Percentiles rank a stretch among this genome's conserved stretches.
Conservation (phyloP, 1,284 basidiomycete genomes). For the Caloboletus firmus region DNA sequence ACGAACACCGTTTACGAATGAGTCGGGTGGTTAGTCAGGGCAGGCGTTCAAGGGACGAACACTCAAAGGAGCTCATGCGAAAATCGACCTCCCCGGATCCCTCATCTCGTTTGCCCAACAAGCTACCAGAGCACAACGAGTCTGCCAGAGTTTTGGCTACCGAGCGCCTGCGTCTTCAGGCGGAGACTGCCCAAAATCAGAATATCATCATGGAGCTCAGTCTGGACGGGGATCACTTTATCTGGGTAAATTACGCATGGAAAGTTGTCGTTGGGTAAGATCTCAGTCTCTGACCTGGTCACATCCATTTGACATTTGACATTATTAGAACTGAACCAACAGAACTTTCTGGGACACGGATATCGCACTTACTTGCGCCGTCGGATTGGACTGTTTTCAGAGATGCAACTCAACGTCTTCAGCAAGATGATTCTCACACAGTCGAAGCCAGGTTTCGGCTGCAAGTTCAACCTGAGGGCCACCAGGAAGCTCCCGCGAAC, state of each 20-base stretch:
- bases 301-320: constrained; percentile 12
- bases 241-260: constrained; percentile 97
- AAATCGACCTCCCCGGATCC: constrained; percentile 37
- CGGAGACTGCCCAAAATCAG: constrained; percentile 90
- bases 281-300: background rate
- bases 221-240: constrained; percentile 88
- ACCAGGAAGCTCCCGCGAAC: constrained; percentile 48
- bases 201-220: constrained; percentile 96
- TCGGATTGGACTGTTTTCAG: constrained; percentile 86
- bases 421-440: constrained; percentile 92
- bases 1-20: constrained; percentile 55
- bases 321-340: constrained; percentile 76
- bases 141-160: constrained; percentile 78
- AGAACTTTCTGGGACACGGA: constrained; percentile 75
- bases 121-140: constrained; percentile 56
- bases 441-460: constrained; percentile 91
- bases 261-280: constrained; percentile 87
- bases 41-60: constrained; percentile 59
- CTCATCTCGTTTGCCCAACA: constrained; percentile 39
- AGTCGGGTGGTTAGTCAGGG: constrained; percentile 50
- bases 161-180: constrained; percentile 81
- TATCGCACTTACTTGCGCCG: constrained; percentile 81
- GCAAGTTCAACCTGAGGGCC: constrained; percentile 63
- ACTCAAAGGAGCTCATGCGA: constrained; percentile 47
- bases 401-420: constrained; percentile 83